Conservation (phyloP, 2,329 filamentous ascomycete species). For the Colletotrichum acutatum region DNA sequence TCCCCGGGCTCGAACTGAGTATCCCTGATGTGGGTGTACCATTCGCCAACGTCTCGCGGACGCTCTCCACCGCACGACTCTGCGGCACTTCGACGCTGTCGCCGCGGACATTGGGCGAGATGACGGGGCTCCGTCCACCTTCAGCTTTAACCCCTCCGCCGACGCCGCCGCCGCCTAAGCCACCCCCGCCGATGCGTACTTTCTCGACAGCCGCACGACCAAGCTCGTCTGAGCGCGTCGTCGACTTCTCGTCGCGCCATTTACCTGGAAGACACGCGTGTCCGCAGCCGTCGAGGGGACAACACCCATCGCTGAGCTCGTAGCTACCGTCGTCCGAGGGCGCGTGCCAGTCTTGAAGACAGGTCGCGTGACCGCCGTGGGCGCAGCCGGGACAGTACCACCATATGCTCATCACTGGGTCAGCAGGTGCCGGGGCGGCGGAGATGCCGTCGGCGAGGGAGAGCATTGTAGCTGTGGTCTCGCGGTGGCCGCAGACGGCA, state of each 20-base stretch:
- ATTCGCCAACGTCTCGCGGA: conserved; percentile 62
- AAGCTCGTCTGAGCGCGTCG: conserved; percentile 62
- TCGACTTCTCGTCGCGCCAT: conserved; percentile 61
- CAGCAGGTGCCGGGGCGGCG: conserved; percentile 25
- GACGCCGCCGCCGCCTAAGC: conserved; percentile 18
- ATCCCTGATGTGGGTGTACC: conserved; percentile 43
- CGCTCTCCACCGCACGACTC: conserved; percentile 70
- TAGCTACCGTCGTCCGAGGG: conserved; percentile 41
- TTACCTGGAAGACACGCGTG: conserved; percentile 70
- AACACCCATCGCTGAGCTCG: conserved; percentile 63
- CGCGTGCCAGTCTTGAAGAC: conserved; percentile 69
- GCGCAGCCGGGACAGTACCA: conserved; percentile 73
- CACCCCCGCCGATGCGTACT: conserved; percentile 41
- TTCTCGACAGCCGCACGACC: conserved; percentile 59
- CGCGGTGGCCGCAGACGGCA: conserved; percentile 67
- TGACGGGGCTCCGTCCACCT: conserved; percentile 28
- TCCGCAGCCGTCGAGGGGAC: conserved; percentile 72
- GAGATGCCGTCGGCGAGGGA: conserved; percentile 18
- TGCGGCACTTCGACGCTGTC: conserved; percentile 67
- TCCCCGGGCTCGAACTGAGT: conserved; percentile 62
- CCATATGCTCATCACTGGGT: conserved; percentile 59
- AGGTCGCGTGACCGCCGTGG: conserved; percentile 71
- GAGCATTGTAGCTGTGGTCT: conserved; percentile 53
- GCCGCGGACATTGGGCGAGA: conserved; percentile 49
- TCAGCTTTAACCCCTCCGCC: conserved; percentile 41